phyloP scores from a whole-genome alignment of 345 rosid species.

The Erucastrum elatum region DNA sequence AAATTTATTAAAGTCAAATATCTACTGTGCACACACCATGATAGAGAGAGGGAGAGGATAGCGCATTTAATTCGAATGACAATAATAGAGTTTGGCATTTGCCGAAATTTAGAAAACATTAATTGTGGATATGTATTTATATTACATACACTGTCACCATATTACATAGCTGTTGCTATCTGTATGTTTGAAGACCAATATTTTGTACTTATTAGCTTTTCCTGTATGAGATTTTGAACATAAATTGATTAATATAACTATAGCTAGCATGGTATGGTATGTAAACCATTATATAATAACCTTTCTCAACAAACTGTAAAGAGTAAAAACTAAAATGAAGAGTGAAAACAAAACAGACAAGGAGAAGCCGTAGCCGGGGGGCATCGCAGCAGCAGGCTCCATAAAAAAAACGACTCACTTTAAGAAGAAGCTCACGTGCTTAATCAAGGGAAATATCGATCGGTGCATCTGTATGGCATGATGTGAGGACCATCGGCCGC shows the following conservation, averaged over 20 bases:
- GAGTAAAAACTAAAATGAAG: no score
- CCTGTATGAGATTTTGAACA: neutral
- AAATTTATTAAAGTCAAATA: conserved; percentile 23
- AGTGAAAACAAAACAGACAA: neutral
- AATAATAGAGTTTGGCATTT: conserved; percentile 46
- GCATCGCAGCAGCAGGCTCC: neutral
- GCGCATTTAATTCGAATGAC: conserved; percentile 32
- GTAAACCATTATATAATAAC: neutral
- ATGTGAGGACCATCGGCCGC: conserved; percentile 19
- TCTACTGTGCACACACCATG: neutral
- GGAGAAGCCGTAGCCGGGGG: conserved; percentile 1
- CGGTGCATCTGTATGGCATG: conserved; percentile 6
- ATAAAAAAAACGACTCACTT: neutral
- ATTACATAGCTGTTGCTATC: conserved; percentile 18
- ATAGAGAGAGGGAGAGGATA: neutral
- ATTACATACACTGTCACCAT: neutral
- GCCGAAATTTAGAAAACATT: conserved; percentile 51
- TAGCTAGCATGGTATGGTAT: neutral
- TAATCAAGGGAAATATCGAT: conserved; percentile 4
- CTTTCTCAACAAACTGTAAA: neutral
- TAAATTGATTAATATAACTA: neutral
- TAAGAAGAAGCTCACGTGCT: conserved; percentile 22
- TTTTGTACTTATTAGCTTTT: conserved; percentile 28
- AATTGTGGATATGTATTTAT: conserved; percentile 16
- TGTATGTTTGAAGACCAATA: conserved; percentile 20